Conservation (phyloP, 768 basidiomycete genomes). For the Amanita subjunquillea region DNA sequence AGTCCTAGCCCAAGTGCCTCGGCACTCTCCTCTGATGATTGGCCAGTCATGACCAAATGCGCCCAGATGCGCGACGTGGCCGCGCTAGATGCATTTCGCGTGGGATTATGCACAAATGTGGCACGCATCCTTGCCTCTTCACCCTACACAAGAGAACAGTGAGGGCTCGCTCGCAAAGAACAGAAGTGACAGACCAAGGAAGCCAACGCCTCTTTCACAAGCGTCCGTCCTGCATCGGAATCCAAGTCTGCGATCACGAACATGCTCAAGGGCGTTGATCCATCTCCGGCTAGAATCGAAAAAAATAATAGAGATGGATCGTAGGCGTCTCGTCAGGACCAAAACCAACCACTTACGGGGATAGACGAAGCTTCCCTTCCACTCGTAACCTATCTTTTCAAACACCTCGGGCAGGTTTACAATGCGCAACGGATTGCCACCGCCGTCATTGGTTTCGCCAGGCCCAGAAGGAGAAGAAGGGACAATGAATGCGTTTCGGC, state of each 20-base stretch:
- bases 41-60: slow-evolving; percentile 32
- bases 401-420: slow-evolving; percentile 49
- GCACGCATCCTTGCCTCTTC: slow-evolving; percentile 42
- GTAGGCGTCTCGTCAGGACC: background rate
- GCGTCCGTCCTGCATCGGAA: slow-evolving; percentile 38
- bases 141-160: slow-evolving; percentile 20
- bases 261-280: slow-evolving; percentile 32
- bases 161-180: background rate
- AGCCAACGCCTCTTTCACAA: slow-evolving; percentile 54
- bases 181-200: slow-evolving; percentile 42
- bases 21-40: slow-evolving; percentile 21
- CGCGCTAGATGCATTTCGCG: background rate
- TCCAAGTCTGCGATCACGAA: slow-evolving; percentile 78
- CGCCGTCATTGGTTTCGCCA: slow-evolving; percentile 15
- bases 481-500: slow-evolving; percentile 72
- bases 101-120: slow-evolving; percentile 72
- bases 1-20: background rate
- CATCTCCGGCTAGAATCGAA: slow-evolving; percentile 17
- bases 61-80: slow-evolving; percentile 35
- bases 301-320: background rate
- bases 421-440: slow-evolving; percentile 25
- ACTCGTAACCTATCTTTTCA: slow-evolving; percentile 23
- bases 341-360: slow-evolving; percentile 8
- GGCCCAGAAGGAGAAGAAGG: slow-evolving; percentile 38
- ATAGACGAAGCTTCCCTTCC: slow-evolving; percentile 12